These are phyloP conservation scores for Leccinum subgranulosum DNA, from an alignment of 768 basidiomycete species.

Conservation along the genomic window DNA sequence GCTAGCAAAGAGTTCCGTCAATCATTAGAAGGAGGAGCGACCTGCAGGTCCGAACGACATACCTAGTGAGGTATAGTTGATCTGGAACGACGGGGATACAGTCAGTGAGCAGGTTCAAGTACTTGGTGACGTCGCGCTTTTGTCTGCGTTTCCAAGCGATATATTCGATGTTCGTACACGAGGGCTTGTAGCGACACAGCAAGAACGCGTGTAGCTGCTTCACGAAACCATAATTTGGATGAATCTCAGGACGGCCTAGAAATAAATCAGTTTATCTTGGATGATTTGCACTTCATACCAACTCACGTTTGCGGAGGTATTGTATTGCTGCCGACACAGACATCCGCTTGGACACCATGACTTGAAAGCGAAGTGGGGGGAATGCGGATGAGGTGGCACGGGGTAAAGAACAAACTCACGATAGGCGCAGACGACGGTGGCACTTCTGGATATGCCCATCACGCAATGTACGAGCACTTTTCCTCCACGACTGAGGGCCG, in stretches of 20 bases:
- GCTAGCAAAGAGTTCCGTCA: slow-evolving; percentile 27
- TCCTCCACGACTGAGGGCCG: slow-evolving; percentile 50
- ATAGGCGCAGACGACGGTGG: slow-evolving; percentile 57
- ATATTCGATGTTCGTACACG: slow-evolving; percentile 42
- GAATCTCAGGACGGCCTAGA: slow-evolving; percentile 36
- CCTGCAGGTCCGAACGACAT: not conserved
- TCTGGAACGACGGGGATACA: slow-evolving; percentile 50
- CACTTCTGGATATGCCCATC: slow-evolving; percentile 70
- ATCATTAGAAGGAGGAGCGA: not conserved
- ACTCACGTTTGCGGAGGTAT: slow-evolving; percentile 48
- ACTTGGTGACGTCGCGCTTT: slow-evolving; percentile 49
- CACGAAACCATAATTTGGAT: slow-evolving; percentile 49
- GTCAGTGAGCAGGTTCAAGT: slow-evolving; percentile 50
- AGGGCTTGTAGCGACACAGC: slow-evolving; percentile 47
- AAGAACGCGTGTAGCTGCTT: slow-evolving; percentile 56
- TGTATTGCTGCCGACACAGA: slow-evolving; percentile 43
- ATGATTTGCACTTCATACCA: not conserved
- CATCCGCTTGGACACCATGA: slow-evolving; percentile 48
- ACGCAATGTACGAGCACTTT: slow-evolving; percentile 69
- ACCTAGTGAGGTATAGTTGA: slow-evolving; percentile 53
- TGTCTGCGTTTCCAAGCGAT: slow-evolving; percentile 57
- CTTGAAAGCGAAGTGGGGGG: slow-evolving; percentile 29
- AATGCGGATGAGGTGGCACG: slow-evolving; percentile 1
- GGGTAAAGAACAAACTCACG: slow-evolving; percentile 34
- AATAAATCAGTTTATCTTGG: slow-evolving; percentile 5